Percentiles rank a stretch among this genome's conserved stretches.
Conservation (phyloP, 177 flowering plant species). For the Telopea speciosissima region DNA sequence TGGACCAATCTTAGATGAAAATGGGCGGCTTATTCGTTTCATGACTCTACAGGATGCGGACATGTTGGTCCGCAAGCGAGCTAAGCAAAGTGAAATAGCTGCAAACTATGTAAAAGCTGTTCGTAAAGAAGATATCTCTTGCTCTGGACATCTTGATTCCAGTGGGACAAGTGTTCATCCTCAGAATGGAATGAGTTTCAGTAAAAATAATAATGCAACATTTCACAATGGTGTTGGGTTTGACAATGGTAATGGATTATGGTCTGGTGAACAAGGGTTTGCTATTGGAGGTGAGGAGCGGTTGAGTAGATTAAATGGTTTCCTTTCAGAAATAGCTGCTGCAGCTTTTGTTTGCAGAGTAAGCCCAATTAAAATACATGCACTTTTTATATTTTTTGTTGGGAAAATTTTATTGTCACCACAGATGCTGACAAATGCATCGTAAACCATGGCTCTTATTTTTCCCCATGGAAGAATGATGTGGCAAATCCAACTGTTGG, state of each 20-base stretch:
- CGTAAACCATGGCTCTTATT: too few species aligned
- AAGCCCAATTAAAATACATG: conserved; percentile 22
- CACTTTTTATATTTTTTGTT: neutral
- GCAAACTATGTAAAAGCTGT: conserved; percentile 94
- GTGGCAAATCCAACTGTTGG: too few species aligned
- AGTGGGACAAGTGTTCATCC: conserved; percentile 23
- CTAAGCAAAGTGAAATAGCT: conserved; percentile 88
- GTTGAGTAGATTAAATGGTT: conserved; percentile 65
- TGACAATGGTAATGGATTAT: conserved; percentile 80
- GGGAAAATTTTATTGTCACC: too few species aligned
- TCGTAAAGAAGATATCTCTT: conserved; percentile 37
- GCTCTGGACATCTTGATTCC: conserved; percentile 19
- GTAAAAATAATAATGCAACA: conserved; percentile 29
- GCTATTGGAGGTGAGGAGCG: conserved; percentile 93
- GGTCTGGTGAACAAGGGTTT: conserved; percentile 91
- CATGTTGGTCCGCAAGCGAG: conserved; percentile 64
- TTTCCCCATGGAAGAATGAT: too few species aligned
- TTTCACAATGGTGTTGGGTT: conserved; percentile 97
- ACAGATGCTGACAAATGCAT: too few species aligned
- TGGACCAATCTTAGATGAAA: conserved; percentile 88
- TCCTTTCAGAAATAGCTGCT: conserved; percentile 96
- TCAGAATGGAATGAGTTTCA: conserved; percentile 34
- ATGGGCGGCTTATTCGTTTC: conserved; percentile 69
- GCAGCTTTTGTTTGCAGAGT: conserved; percentile 98
- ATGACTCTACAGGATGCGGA: conserved; percentile 90